Evolutionary conservation across 176 grass and related monocot genomes (phyloP), one percentile per base, ranked within the genome.

Genomic region (Aegilops bicornis): DNA sequence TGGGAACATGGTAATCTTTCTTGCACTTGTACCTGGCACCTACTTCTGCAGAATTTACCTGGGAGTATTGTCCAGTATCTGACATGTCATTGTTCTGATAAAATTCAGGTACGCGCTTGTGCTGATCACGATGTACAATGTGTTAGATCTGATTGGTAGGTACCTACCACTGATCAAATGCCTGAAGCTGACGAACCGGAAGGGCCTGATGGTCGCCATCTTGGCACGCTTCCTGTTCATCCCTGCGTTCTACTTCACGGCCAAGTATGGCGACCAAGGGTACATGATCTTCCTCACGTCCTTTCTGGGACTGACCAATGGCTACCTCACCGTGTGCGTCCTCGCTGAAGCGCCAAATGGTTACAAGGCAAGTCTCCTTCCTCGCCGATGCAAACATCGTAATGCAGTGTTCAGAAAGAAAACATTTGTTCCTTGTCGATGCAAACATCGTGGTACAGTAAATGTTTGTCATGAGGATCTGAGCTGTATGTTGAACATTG

Each of bases 181-280:
- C 25, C 16, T 95, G 67, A 91, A 89, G 82, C 27, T 95, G 64
- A 72, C 81, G 22, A 91, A 89, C 10, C 79, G 94, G 47, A 93
- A 89, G 79, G 61, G 85, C 37, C 54, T 89, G 22, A 87, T 56
- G 74, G 30, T 2, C 0, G 87, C 84, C 40, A 73, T 86, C 70
- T 75, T 95, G 31, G 83, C 82, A 1, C 91, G 91, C 6, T 95
- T 95, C 78, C 20, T 95, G 56, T 83, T 95, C 68, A 77, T 95
- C 66, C 94, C 94, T 7, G 91, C 94, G 1, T 95, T 95, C 89
- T 95, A 95, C 78, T 95, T 93, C 91, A 95, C 94, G 1, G 89
- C 91, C 62, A 95, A 95, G 3, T 93, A 93, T n/a, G 94, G 94
- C 2, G 82, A 83, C n/a, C 94, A 95, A 75, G 94, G 91, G 15